Evolutionary conservation across 352 stramenopile species (phyloP), one percentile per base, ranked within the genome.

Genomic region (Globisporangium abappressorium): DNA sequence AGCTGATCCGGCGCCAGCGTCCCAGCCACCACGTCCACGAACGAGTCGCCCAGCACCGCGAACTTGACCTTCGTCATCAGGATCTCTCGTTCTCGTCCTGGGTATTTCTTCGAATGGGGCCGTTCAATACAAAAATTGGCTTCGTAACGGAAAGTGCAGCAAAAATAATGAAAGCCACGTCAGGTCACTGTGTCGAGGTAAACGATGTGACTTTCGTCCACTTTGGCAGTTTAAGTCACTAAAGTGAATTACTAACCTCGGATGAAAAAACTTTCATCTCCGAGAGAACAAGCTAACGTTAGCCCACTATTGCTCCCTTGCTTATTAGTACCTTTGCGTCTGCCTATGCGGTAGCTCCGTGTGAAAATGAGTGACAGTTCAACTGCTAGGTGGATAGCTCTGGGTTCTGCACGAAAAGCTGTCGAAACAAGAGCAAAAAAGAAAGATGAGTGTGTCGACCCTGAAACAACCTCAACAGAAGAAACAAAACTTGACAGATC

Each of bases 21-120:
- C n/a, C 85, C 83, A 7, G 83, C 85, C 41, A 94, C 80, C 51
- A 95, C 84, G 59, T 95, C 85, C 75, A 96, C 75, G 63, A 92
- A 89, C 72, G 77, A 71, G 69, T 95, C 76, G 26, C 84, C 77
- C 41, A 92, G 46, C 65, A 94, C 76, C 65, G 87, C 74, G 53
- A 85, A 80, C 69, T 66, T 81, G 57, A 78, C 80, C 71, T 68
- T 72, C 75, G 71, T 77, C 64, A 62, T 71, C 38, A 9, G 15
- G 11, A 6, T 64, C 22, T 34, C 15, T 18, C 38, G 26, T 56
- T 36, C 24, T 12, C 34, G 20, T 59, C 14, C 12, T 56, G 36
- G 12, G 15, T 59, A 47, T 6, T 47, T 18, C 36, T 43, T 43
- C 36, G 11, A 12, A 43, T 43, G 36, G 9, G 12, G 15, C 4